A percentile compares a stretch with the other conserved stretches of the same genome.
Evolutionary conservation across 495 filamentous ascomycete species (phyloP).

Genomic region (Elasticomyces elasticus): DNA sequence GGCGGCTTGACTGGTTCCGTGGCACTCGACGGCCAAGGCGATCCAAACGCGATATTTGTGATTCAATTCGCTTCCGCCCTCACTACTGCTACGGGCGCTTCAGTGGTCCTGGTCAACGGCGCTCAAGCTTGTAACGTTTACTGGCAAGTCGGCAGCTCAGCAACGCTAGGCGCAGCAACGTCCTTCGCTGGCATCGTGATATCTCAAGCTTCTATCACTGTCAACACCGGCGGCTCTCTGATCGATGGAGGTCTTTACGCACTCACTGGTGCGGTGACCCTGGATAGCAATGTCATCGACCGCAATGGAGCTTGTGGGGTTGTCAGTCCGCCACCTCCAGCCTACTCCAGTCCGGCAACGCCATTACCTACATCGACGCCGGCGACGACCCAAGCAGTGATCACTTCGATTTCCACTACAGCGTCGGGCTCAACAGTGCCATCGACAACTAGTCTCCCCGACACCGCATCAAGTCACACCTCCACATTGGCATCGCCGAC

Average conservation of each 20-base stretch:
- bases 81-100: slow-evolving; percentile 9
- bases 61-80: slow-evolving; percentile 12
- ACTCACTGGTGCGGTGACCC: slow-evolving; percentile 6
- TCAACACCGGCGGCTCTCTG: slow-evolving; percentile 1
- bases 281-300: slow-evolving; percentile 2
- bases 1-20: slow-evolving; percentile 8
- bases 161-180: slow-evolving; percentile 7
- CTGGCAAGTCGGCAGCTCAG: slow-evolving; percentile 17
- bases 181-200: slow-evolving; percentile 10
- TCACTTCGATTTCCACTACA: too few species aligned
- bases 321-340: background rate
- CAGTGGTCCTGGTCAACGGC: slow-evolving; percentile 10
- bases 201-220: slow-evolving; percentile 9
- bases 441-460: too few species aligned
- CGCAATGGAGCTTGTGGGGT: background rate
- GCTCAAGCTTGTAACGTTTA: slow-evolving; percentile 15
- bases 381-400: too few species aligned
- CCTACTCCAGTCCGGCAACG: too few species aligned
- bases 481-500: too few species aligned
- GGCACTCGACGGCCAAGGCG: slow-evolving; percentile 7
- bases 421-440: too few species aligned
- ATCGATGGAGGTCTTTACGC: slow-evolving; percentile 7
- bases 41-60: slow-evolving; percentile 6
- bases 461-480: too few species aligned
- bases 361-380: too few species aligned